Evolutionary conservation across 129 eudicot species (phyloP), one percentile per base, ranked within the genome.

Genomic region (Lonicera japonica): DNA sequence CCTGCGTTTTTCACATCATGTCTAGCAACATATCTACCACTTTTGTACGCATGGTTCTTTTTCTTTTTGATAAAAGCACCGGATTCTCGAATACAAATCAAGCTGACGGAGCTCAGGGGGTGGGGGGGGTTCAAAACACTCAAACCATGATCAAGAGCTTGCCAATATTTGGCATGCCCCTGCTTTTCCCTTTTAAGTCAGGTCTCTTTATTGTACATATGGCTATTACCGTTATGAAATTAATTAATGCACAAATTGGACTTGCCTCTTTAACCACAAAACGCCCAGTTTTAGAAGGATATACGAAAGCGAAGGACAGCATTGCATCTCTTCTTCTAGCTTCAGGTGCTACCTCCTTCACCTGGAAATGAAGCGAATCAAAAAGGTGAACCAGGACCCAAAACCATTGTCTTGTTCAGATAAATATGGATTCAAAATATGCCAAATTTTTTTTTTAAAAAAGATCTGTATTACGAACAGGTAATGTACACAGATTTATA

Each of bases 271-370:
- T 89, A 60, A 89, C 90, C 36, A 76, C 77, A 71, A 89, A 79
- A 24, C 81, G 83, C 23, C 97, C 95, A 24, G 68, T 74, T 75
- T 80, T 85, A 63, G 82, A 77, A 23, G 97, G 97, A 77, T 85
- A 89, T 54, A 86, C 97, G 54, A 85, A 85, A 61, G 97, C 91
- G 73, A 89, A 89, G 56, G 97, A 89, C 64, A 89, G 75, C 65
- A 66, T 16, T 57, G 97, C 97, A 68, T 85, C 90, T 64, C 84
- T 75, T 82, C 85, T 78, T 76, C 95, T 89, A 51, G 97, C 97
- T 70, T 85, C 97, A 15, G 95, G 97, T 61, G 83, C 90, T 29
- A 89, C 97, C 82, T 89, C 97, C 74, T 89, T 89, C 17, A 82
- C 97, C 97, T 89, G 59, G 18, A 75, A 74, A 77, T 22, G 18